Evolutionary conservation across 352 stramenopile species (phyloP).

Genomic region (Globisporangium iwayamae): DNA sequence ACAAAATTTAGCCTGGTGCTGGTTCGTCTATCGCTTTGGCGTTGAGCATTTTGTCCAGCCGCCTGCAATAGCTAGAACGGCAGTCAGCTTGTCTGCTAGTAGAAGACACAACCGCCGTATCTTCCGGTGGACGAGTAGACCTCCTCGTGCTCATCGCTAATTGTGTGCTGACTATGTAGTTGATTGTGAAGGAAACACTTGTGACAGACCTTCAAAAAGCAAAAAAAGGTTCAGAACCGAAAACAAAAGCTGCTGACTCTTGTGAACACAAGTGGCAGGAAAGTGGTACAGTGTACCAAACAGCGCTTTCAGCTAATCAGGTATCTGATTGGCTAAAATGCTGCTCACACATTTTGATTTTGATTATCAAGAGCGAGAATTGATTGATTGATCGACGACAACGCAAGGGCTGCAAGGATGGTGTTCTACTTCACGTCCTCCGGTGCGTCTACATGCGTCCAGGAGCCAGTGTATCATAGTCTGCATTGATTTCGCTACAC

Average conservation of each 20-base stretch:
- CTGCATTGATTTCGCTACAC: not conserved
- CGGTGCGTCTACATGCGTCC: conserved; percentile 29
- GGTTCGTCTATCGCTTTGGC: not conserved
- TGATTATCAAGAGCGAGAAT: not conserved
- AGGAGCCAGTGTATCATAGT: not conserved
- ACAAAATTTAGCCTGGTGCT: not conserved
- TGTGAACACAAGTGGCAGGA: not conserved
- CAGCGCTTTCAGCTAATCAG: not conserved
- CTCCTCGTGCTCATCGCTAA: not conserved
- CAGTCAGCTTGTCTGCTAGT: not conserved
- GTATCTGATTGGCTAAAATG: not conserved
- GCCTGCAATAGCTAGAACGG: no score
- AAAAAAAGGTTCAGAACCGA: not conserved
- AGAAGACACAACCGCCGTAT: not conserved
- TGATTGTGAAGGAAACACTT: not conserved
- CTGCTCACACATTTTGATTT: no score
- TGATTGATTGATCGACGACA: not conserved
- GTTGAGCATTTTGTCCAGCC: no score
- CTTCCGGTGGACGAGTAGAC: not conserved
- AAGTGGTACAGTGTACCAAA: not conserved
- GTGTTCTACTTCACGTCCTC: conserved; percentile 86
- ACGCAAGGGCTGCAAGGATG: conserved; percentile 24
- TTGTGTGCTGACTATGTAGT: not conserved
- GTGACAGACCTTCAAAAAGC: not conserved
- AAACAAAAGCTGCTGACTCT: not conserved